Base-by-base conservation (phyloP, 768 basidiomycete species). In the Panus rudis region DNA sequence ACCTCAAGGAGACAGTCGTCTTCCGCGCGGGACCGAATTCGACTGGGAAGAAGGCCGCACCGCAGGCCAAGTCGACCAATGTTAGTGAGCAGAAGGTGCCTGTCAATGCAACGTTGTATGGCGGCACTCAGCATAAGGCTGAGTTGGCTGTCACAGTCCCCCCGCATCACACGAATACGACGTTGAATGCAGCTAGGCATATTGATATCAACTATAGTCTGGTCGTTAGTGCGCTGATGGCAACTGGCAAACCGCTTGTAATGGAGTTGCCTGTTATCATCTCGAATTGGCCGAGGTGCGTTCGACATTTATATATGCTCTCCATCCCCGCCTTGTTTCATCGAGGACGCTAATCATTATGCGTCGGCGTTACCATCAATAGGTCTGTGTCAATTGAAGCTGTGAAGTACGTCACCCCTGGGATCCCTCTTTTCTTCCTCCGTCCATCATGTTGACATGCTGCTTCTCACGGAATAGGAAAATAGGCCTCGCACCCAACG, bases 161-260 rank as follows among this genome's bases (percentile, higher is more conserved):
- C 0, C 67, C 73, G 6, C 77, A 79, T 20, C 86, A 91, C 52
- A 84, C 84, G 11, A 82, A 87, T 6, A 81, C 88, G 21, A 84
- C 91, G 8, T 67, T 92, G 51, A 88, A 81, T 43, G 74, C 84
- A 8, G 92, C 88, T 11, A 67, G 87, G 46, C 83, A 90, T 56
- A 84, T 94, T 43, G 90, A 93, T 55, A 81, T 94, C 37, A 83
- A 77, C 0, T 94, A 93, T 61, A 72, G 76, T 37, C 67, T 93
- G 32, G 70, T 70, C 25, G 81, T 92, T 42, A 87, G 80, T 60
- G 90, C 89, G 1, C 70, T 86, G 38, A 75, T 88, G 65, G 86
- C 81, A 28, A 75, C 75, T 4, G 78, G 78, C 4, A 66, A 74
- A 37, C 75, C 78, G 25, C 54, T 90, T 12, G 65, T 72, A 16